These are phyloP conservation scores for Odonthalia washingtoniensis DNA, from an alignment of 31 red algal species.

Conservation along the genomic window DNA sequence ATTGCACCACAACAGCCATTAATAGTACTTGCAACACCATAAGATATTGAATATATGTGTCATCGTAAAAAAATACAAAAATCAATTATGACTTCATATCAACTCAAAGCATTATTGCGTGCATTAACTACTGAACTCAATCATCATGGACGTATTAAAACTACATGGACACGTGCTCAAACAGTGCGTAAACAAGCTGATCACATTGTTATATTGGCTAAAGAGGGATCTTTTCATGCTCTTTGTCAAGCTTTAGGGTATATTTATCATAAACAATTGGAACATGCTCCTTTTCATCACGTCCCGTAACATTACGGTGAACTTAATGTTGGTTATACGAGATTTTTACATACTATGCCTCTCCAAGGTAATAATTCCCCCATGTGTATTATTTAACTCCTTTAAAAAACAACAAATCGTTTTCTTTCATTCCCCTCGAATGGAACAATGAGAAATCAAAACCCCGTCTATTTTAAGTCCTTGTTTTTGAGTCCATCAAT, in stretches of 20 bases:
- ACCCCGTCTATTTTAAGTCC: no score
- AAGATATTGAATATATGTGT: constrained; percentile 78
- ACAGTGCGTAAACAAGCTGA: constrained; percentile 89
- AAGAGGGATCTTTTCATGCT: constrained; percentile 89
- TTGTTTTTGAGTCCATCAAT: no score
- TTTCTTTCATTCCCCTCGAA: no score
- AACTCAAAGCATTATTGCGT: constrained; percentile 96
- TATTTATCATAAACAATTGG: constrained; percentile 97
- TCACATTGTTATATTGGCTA: constrained; percentile 92
- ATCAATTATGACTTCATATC: constrained; percentile 94
- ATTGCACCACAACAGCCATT: no score
- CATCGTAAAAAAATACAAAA: constrained; percentile 89
- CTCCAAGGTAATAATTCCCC: constrained; percentile 95
- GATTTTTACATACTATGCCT: constrained; percentile 87
- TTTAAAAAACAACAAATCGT: no score
- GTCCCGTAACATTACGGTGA: constrained; percentile 93
- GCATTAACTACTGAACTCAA: constrained; percentile 97
- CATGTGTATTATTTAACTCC: constrained; percentile 95
- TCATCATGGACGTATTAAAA: constrained; percentile 96
- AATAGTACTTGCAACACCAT: no score
- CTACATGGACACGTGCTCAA: constrained; percentile 85
- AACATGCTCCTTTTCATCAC: constrained; percentile 95
- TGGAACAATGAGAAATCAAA: no score
- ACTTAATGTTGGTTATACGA: constrained; percentile 93
- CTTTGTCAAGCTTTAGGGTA: constrained; percentile 93